These are phyloP conservation scores for Coprinopsis marcescibilis DNA, from an alignment of 768 basidiomycete species.

Conservation along the genomic window DNA sequence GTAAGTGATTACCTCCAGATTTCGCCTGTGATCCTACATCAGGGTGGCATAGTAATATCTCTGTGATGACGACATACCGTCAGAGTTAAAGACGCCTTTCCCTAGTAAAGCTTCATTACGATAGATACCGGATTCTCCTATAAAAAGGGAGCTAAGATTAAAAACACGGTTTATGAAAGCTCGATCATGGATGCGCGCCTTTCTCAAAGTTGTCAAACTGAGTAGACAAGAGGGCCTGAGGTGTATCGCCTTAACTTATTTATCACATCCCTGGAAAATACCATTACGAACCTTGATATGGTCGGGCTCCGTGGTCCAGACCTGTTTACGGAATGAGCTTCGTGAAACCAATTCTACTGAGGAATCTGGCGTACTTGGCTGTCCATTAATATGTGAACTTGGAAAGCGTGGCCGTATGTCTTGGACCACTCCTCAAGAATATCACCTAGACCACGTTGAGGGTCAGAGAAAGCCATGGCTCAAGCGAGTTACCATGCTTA, in stretches of 20 bases:
- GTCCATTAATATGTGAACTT: neutral
- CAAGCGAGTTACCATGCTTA: neutral
- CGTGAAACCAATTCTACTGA: neutral
- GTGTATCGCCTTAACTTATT: neutral
- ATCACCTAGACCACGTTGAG: neutral
- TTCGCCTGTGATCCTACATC: neutral
- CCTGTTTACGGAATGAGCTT: neutral
- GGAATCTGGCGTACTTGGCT: neutral
- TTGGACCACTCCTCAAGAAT: neutral
- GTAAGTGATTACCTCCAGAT: slow-evolving; percentile 12
- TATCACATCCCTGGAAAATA: neutral
- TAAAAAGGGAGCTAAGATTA: slow-evolving; percentile 33
- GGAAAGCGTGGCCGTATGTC: neutral
- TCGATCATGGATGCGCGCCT: slow-evolving; percentile 26
- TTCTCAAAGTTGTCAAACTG: slow-evolving; percentile 57
- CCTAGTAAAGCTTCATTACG: slow-evolving; percentile 40
- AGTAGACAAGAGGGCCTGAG: slow-evolving; percentile 36
- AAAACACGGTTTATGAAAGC: neutral
- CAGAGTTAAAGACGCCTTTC: slow-evolving; percentile 64
- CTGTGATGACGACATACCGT: slow-evolving; percentile 28
- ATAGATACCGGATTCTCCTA: slow-evolving; percentile 27
- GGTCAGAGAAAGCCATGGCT: neutral
- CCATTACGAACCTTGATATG: slow-evolving; percentile 41
- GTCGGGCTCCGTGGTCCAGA: slow-evolving; percentile 47
- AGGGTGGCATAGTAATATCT: neutral